Evolutionary conservation across 306 rosid genomes (phyloP).

Genomic region (Fragaria nilgerrensis): DNA sequence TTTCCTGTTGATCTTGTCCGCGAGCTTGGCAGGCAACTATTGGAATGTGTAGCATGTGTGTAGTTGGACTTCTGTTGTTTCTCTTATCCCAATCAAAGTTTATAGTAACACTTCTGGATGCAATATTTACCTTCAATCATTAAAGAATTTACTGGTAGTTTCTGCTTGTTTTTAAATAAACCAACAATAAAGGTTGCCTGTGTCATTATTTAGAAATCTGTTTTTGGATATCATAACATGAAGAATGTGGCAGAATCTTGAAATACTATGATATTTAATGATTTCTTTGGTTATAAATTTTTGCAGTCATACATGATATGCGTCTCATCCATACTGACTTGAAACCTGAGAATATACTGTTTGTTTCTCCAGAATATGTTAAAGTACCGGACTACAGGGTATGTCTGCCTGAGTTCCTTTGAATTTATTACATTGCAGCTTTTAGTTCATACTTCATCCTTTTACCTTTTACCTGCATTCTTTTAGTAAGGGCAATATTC

Average conservation of each 20-base stretch:
- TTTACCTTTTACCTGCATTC: not conserved
- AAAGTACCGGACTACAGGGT: slow-evolving; percentile 67
- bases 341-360: slow-evolving; percentile 82
- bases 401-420: not conserved
- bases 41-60: slow-evolving; percentile 98
- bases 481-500: not conserved
- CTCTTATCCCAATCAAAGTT: slow-evolving; percentile 6
- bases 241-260: not conserved
- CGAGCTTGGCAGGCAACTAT: slow-evolving; percentile 91
- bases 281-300: not conserved
- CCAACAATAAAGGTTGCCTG: not conserved
- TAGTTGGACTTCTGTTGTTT: slow-evolving; percentile 40
- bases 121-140: not conserved
- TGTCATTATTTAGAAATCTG: not conserved
- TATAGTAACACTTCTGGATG: not conserved
- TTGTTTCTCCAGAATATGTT: slow-evolving; percentile 60
- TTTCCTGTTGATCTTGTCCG: slow-evolving; percentile 98
- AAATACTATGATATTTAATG: slow-evolving; percentile 8
- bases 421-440: not conserved
- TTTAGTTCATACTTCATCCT: too few relatives aligned
- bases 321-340: slow-evolving; percentile 76
- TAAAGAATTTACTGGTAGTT: not conserved
- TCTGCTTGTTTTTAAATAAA: not conserved
- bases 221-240: not conserved
- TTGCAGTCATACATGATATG: slow-evolving; percentile 86